Evolutionary conservation across 208 protist species (phyloP), one percentile per base, ranked within the genome.

Genomic region (Trypanosoma platydactyli): DNA sequence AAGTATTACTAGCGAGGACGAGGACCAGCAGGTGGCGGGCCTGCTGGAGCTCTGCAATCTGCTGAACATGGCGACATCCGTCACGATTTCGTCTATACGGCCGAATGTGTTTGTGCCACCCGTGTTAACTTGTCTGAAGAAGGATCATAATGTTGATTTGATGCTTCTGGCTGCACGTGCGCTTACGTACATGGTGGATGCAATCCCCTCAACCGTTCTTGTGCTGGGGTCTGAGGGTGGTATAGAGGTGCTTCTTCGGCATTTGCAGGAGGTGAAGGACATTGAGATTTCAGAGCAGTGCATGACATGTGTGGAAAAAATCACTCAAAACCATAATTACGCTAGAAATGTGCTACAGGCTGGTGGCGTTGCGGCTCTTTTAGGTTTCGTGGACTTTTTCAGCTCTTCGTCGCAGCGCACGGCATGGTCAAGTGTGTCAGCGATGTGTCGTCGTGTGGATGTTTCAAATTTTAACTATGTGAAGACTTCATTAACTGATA

Each of bases 261-360:
- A 94, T 50, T 70, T 99, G 5, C 77, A 87, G 18, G 83, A 66
- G 15, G 95, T 98, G 53, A 81, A 95, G 58, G 96, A 97, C 70
- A 94, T 99, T 64, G 97, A 99, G 76, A 66, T 98, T 13, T 93
- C 96, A 30, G 95, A 99, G 73, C 90, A 98, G 81, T 91, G 88
- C 62, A 64, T 98, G 16, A 88, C 75, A 30, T 95, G 89, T 71
- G 22, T 99, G 16, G 91, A 98, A 45, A 95, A 98, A 66, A 66
- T 99, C 20, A 85, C 87, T 35, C 79, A 89, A 35, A 67, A 46
- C 29, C 41, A 65, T 3, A 29, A 25, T 4, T 80, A 80, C 4
- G 79, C 83, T 20, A 12, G 30, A 5, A 70, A 77, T 20, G 52
- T 95, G 12, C 66, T 98, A 18, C 55, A 79, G 45, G 84, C 65